phyloP scores from a whole-genome alignment of 2,329 filamentous ascomycete genomes.

The Coniochaeta sp. region DNA sequence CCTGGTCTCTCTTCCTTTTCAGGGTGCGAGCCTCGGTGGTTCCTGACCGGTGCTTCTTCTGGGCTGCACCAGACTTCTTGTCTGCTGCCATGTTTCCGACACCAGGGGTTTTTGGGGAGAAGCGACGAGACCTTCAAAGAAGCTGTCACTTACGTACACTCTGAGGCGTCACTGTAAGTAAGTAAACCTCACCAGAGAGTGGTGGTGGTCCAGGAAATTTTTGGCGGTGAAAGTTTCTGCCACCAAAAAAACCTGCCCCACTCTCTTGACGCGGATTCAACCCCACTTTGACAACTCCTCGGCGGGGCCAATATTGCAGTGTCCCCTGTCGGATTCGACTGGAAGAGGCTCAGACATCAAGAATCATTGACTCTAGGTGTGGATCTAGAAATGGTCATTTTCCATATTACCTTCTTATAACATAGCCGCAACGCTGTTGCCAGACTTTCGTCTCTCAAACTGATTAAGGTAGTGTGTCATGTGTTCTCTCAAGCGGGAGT shows the following conservation, averaged over 20 bases:
- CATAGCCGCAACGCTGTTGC: no score
- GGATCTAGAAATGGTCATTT: no score
- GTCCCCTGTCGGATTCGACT: no score
- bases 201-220: neutral
- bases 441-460: neutral
- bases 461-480: no score
- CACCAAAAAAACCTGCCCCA: neutral
- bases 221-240: slow-evolving; percentile 1
- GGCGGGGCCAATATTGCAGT: neutral
- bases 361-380: no score
- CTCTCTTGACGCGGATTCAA: neutral
- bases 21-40: slow-evolving; percentile 12
- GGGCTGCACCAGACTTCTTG: neutral
- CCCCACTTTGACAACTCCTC: neutral
- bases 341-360: no score
- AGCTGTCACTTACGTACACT: neutral
- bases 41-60: neutral
- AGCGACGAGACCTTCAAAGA: no score
- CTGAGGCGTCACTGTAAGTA: no score
- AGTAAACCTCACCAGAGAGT: neutral
- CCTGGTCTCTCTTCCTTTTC: slow-evolving; percentile 18
- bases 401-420: no score
- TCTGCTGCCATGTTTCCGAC: neutral
- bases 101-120: neutral
- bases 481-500: neutral